Percentiles rank a stretch among this genome's conserved stretches.
Conservation (phyloP, 768 basidiomycete species). For the Rhodotorula toruloides region DNA sequence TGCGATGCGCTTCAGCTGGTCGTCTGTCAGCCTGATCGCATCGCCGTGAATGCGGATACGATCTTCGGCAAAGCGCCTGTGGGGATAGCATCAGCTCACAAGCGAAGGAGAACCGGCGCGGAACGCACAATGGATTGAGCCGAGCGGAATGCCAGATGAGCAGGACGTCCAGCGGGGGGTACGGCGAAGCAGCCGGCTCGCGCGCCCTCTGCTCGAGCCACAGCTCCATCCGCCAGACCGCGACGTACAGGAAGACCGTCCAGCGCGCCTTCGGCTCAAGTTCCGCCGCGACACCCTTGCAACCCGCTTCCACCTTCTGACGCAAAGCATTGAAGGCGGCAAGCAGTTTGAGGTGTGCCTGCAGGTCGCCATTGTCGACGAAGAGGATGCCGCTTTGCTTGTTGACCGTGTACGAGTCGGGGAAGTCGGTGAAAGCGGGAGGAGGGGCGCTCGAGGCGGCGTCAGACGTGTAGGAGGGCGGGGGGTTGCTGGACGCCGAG, state of each 20-base stretch:
- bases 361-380: background rate
- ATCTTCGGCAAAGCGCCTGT: slow-evolving; percentile 7
- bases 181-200: too few relatives aligned
- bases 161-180: slow-evolving; percentile 39
- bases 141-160: slow-evolving; percentile 36
- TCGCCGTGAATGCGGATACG: background rate
- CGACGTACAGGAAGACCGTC: slow-evolving; percentile 29
- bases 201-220: too few relatives aligned
- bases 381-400: background rate
- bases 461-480: background rate
- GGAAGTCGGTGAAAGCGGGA: background rate
- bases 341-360: slow-evolving; percentile 38
- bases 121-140: slow-evolving; percentile 33
- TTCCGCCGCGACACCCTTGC: background rate
- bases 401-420: background rate
- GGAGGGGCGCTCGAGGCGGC: background rate
- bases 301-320: background rate
- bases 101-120: too few relatives aligned
- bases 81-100: background rate
- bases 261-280: slow-evolving; percentile 36
- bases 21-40: too few relatives aligned
- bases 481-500: background rate
- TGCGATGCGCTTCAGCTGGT: too few relatives aligned
- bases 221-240: slow-evolving; percentile 24
- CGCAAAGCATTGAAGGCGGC: slow-evolving; percentile 34